Evolutionary conservation across 257 asterid genomes (phyloP).

Genomic region (Solanum corneliomulleri): DNA sequence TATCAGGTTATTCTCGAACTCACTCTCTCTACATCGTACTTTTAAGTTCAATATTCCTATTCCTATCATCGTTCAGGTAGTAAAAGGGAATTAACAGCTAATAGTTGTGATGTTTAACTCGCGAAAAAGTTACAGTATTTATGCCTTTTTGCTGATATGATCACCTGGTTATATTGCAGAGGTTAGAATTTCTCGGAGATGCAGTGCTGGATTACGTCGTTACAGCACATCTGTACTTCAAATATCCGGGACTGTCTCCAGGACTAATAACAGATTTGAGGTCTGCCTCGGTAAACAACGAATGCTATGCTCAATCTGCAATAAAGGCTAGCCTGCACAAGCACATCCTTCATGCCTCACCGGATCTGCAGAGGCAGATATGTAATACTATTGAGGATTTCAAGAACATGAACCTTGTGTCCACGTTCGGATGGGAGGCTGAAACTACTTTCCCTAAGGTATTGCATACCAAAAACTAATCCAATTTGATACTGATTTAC

Average conservation of each 20-base stretch:
- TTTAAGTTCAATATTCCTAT: too few relatives aligned
- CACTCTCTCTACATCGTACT: too few relatives aligned
- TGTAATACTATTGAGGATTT: slow-evolving; percentile 5
- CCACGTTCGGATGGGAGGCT: slow-evolving; percentile 70
- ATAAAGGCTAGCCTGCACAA: slow-evolving; percentile 45
- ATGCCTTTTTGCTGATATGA: not conserved
- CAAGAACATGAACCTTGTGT: not conserved
- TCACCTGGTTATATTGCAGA: slow-evolving; percentile 20
- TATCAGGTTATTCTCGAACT: slow-evolving; percentile 47
- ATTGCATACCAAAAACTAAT: not conserved
- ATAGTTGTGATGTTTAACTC: too few relatives aligned
- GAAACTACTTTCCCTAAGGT: slow-evolving; percentile 53
- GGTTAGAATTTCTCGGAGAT: slow-evolving; percentile 84
- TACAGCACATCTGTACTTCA: slow-evolving; percentile 37
- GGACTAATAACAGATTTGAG: slow-evolving; percentile 76
- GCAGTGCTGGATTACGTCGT: slow-evolving; percentile 64
- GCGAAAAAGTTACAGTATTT: not conserved
- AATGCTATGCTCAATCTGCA: slow-evolving; percentile 57
- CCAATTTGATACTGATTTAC: not conserved
- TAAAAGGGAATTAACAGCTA: too few relatives aligned
- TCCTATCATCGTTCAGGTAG: too few relatives aligned
- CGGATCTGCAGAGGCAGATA: slow-evolving; percentile 48
- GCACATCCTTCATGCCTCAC: slow-evolving; percentile 57
- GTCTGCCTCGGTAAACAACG: slow-evolving; percentile 75
- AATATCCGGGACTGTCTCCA: slow-evolving; percentile 48